Percentiles rank a stretch among this genome's conserved stretches.
These are phyloP conservation scores for Heliosperma pusillum DNA, from an alignment of 148 eudicot species.

Conservation along the genomic window DNA sequence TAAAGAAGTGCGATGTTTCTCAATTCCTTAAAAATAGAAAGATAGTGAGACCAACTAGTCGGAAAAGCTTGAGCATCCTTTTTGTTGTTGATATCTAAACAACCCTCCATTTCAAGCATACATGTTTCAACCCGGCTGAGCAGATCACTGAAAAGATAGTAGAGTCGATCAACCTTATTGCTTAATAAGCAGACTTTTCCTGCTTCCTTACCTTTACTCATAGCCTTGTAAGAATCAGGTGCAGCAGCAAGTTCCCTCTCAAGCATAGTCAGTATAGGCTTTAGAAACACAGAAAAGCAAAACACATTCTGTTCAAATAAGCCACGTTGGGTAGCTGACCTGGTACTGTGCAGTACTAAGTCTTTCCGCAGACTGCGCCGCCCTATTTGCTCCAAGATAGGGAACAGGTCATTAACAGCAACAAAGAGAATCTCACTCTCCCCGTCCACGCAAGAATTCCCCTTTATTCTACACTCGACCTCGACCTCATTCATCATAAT, in stretches of 20 bases:
- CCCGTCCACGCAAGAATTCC: not conserved
- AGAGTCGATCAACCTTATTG: slow-evolving; percentile 37
- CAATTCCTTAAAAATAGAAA: slow-evolving; percentile 64
- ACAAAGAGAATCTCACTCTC: not conserved
- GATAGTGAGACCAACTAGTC: slow-evolving; percentile 51
- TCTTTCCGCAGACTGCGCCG: slow-evolving; percentile 30
- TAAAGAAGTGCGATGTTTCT: slow-evolving; percentile 39
- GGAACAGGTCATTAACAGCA: slow-evolving; percentile 41
- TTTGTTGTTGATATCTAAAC: slow-evolving; percentile 21
- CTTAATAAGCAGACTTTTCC: slow-evolving; percentile 19
- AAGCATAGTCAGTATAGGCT: slow-evolving; percentile 34
- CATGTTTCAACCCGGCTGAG: slow-evolving; percentile 39
- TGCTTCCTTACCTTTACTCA: not conserved
- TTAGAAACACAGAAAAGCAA: slow-evolving; percentile 55
- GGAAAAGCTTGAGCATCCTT: slow-evolving; percentile 22
- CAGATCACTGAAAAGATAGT: slow-evolving; percentile 35
- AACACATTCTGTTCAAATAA: slow-evolving; percentile 39
- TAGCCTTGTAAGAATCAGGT: slow-evolving; percentile 17
- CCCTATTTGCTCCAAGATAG: slow-evolving; percentile 55
- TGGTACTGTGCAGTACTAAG: slow-evolving; percentile 21
- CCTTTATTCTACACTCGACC: slow-evolving; percentile 16
- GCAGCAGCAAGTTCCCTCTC: slow-evolving; percentile 16
- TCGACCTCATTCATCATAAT: slow-evolving; percentile 38
- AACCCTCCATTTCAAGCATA: slow-evolving; percentile 40
- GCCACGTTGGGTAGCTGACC: slow-evolving; percentile 15